Evolutionary conservation across 2,329 filamentous ascomycete species (phyloP).

Genomic region (Calonectria pteridis): DNA sequence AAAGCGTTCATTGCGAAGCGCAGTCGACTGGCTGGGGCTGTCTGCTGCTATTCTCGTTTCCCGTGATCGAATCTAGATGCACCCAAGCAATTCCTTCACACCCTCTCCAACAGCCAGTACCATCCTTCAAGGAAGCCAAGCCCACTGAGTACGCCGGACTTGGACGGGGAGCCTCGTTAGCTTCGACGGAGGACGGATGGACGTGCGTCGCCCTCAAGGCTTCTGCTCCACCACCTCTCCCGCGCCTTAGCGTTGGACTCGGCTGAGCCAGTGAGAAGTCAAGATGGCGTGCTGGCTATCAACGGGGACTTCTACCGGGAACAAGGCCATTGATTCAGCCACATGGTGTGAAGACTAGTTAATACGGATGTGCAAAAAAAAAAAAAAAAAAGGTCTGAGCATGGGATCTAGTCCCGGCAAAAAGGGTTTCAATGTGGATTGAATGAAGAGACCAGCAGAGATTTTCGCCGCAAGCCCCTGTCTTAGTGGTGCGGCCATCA

Average conservation of each 20-base stretch:
- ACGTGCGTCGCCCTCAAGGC: slow-evolving; percentile 16
- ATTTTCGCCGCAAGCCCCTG: slow-evolving; percentile 28
- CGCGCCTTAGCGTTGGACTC: slow-evolving; percentile 26
- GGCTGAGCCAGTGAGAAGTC: slow-evolving; percentile 30
- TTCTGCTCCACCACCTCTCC: slow-evolving; percentile 19
- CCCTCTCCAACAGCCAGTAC: slow-evolving; percentile 21
- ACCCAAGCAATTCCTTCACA: slow-evolving; percentile 25
- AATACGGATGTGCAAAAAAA: slow-evolving; percentile 8
- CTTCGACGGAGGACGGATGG: slow-evolving; percentile 23
- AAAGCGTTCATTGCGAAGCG: slow-evolving; percentile 1
- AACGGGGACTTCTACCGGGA: slow-evolving; percentile 6
- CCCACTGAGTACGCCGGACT: not conserved
- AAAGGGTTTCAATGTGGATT: slow-evolving; percentile 5
- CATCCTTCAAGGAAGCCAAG: slow-evolving; percentile 18
- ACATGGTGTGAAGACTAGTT: slow-evolving; percentile 2
- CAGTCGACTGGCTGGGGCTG: not conserved
- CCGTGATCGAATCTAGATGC: slow-evolving; percentile 32
- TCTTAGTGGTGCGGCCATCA: slow-evolving; percentile 22
- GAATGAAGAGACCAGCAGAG: slow-evolving; percentile 5
- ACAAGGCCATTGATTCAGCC: slow-evolving; percentile 21
- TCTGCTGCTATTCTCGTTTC: slow-evolving; percentile 9
- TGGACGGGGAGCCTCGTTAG: slow-evolving; percentile 18
- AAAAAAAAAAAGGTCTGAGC: slow-evolving; percentile 5
- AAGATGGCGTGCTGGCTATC: slow-evolving; percentile 7
- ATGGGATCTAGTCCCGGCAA: not conserved